A percentile compares a stretch with the other conserved stretches of the same genome.
phyloP scores from a whole-genome alignment of 768 basidiomycete genomes.

The Lactifluus pinguis region DNA sequence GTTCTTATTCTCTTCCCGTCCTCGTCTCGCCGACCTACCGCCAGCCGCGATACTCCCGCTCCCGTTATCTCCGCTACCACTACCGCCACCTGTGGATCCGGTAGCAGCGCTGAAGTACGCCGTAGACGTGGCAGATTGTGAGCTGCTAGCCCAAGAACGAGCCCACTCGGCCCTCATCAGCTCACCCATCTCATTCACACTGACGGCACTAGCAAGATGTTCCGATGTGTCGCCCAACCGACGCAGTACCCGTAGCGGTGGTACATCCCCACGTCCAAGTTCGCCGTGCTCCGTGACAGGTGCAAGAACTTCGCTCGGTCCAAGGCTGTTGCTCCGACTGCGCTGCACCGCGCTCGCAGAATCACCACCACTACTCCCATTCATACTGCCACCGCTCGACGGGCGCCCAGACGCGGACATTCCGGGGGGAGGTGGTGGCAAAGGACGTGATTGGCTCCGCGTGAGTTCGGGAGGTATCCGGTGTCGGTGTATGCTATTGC shows the following conservation, averaged over 20 bases:
- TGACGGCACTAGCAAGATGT: background rate
- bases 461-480: constrained; percentile 12
- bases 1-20: background rate
- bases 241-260: background rate
- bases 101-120: background rate
- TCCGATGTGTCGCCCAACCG: background rate
- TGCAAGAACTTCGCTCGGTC: constrained; percentile 9
- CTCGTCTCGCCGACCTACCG: background rate
- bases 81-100: background rate
- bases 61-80: background rate
- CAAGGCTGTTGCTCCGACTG: constrained; percentile 15
- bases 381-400: background rate
- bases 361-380: background rate
- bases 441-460: constrained; percentile 2
- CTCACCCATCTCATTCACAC: constrained; percentile 7
- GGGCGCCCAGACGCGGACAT: background rate
- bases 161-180: background rate
- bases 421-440: background rate
- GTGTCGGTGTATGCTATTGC: constrained; percentile 12
- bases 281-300: constrained; percentile 18
- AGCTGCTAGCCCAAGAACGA: constrained; percentile 3
- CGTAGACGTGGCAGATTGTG: background rate
- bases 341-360: background rate
- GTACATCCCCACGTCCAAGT: background rate
- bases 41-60: background rate